These are phyloP conservation scores for Xylariaceae sp. DNA, from an alignment of 2,329 filamentous ascomycete species.

Conservation along the genomic window DNA sequence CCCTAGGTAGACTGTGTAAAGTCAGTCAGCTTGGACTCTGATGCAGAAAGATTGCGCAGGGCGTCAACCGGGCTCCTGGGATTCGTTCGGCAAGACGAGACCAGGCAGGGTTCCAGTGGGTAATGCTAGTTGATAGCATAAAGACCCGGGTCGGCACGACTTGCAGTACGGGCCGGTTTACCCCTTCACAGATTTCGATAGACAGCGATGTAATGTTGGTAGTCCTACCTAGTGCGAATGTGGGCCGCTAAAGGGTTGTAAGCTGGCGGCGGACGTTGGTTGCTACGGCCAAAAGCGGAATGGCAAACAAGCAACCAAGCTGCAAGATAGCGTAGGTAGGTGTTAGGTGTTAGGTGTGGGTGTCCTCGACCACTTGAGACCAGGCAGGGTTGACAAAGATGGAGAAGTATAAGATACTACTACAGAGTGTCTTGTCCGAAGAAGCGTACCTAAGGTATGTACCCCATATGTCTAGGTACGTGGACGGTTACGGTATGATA, in stretches of 20 bases:
- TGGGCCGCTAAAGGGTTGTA: conserved; percentile 43
- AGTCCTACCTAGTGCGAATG: conserved; percentile 42
- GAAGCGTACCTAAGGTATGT: conserved; percentile 11
- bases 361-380: conserved; percentile 19
- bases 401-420: neutral
- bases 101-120: conserved; percentile 40
- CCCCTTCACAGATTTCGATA: conserved; percentile 28
- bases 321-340: conserved; percentile 31
- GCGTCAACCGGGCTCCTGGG: conserved; percentile 45
- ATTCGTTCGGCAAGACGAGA: conserved; percentile 44
- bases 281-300: conserved; percentile 39
- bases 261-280: conserved; percentile 32
- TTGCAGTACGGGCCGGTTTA: conserved; percentile 42
- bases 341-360: conserved; percentile 15
- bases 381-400: conserved; percentile 17
- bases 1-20: conserved; percentile 39
- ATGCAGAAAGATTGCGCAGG: conserved; percentile 35
- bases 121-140: conserved; percentile 36
- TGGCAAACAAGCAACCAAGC: conserved; percentile 33
- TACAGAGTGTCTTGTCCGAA: conserved; percentile 16
- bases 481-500: conserved; percentile 12
- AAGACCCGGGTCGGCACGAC: conserved; percentile 45
- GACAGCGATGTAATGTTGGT: conserved; percentile 35
- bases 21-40: conserved; percentile 33
- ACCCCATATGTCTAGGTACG: conserved; percentile 17